phyloP scores from a whole-genome alignment of 2,329 filamentous ascomycete genomes.

The Claviceps sp. region DNA sequence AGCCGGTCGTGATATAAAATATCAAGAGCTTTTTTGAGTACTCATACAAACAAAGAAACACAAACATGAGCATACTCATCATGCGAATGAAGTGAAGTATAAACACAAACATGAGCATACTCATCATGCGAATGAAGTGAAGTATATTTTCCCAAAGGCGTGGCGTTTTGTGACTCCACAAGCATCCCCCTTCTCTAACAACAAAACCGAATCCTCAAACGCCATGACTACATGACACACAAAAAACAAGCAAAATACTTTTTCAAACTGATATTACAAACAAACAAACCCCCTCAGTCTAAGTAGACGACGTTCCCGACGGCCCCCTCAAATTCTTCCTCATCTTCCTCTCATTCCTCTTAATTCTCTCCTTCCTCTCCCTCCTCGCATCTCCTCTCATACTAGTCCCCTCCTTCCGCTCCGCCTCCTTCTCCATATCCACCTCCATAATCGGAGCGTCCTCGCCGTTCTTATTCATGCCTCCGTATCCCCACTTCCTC shows the following conservation, averaged over 20 bases:
- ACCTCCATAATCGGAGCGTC: conserved; percentile 88
- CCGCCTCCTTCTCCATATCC: conserved; percentile 58
- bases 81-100: too few species aligned
- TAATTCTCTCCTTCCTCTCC: conserved; percentile 54
- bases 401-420: conserved; percentile 47
- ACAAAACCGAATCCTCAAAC: neutral
- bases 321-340: conserved; percentile 48
- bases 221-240: neutral
- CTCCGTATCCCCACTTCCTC: conserved; percentile 90
- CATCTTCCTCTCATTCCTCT: conserved; percentile 57
- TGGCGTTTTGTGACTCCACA: too few species aligned
- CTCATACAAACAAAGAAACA: neutral
- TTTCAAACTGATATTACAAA: neutral
- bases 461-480: conserved; percentile 72
- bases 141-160: too few species aligned
- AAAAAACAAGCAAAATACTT: neutral
- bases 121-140: too few species aligned
- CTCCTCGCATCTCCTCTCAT: conserved; percentile 48
- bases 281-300: neutral
- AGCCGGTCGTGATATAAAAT: neutral
- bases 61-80: too few species aligned
- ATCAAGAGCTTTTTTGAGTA: neutral
- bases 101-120: too few species aligned
- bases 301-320: conserved; percentile 6
- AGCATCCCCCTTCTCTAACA: too few species aligned